Base-by-base conservation (phyloP, 2,329 filamentous ascomycete species). In the Epichloe festucae region DNA sequence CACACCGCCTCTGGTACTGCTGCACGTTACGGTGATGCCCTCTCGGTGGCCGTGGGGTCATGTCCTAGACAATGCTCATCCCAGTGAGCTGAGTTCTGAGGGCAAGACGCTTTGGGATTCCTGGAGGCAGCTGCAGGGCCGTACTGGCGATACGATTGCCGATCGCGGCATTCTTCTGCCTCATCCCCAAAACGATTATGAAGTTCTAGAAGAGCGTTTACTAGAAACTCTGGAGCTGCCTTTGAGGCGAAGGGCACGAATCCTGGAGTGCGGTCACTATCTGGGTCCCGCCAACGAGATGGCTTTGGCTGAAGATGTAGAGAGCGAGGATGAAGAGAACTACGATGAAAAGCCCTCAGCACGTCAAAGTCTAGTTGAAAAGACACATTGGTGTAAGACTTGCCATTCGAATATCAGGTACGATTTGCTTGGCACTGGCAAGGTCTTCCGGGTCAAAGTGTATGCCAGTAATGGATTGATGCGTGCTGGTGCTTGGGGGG, bases 381-480 rank as follows among this genome's bases (percentile, higher is more conserved):
- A 69, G 57, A 70, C 65, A 0, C 77, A 80, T 56, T 82, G 78
- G 78, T 82, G 78, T 60, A 65, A 59, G 21, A 77, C 74, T 0
- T 82, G 78, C 61, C 69, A 66, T n/a, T 69, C 68, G 36, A 77
- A 80, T 49, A 81, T 80, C 54, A 68, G 67, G 41, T 78, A 70
- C 57, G 77, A 80, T 56, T 68, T 73, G 41, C 74, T 77, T 3
- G 77, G 76, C 1, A 62, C 69, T 4, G 68, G 72, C 52, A 79
- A 77, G 59, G 73, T 82, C 47, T 93, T 88, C 73, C 78, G 82
- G 34, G 77, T 97, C 65, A 93, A 89, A 63, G 84, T 97, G 1
- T 98, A 91, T 62, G 93, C 93, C 1, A 91, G 89, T 49, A 98
- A 97, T 66, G 93, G 93, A 0, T 72, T 97, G 46, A 95, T 98